These are phyloP conservation scores for Alternaria gansuensis DNA, from an alignment of 2,329 filamentous ascomycete species.

Conservation along the genomic window DNA sequence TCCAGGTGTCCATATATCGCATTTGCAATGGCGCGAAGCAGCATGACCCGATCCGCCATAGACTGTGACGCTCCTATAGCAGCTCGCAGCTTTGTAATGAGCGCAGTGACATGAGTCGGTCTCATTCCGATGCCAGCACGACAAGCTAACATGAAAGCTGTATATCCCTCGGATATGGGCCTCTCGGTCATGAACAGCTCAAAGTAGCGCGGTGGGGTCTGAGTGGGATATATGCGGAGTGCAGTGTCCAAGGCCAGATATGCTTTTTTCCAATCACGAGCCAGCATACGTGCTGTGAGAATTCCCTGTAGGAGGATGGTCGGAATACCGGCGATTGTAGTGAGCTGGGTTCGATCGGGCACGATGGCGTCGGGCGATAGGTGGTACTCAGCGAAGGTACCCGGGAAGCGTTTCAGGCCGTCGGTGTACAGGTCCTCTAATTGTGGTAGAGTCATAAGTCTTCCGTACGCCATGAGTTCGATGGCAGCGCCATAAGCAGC, in stretches of 20 bases:
- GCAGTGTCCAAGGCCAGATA: slow-evolving; percentile 62
- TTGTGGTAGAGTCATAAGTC: slow-evolving; percentile 49
- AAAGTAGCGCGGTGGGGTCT: slow-evolving; percentile 55
- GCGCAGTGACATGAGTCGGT: slow-evolving; percentile 41
- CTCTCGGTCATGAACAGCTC: slow-evolving; percentile 57
- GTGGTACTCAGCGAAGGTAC: slow-evolving; percentile 58
- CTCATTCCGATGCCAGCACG: slow-evolving; percentile 54
- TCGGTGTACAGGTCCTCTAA: slow-evolving; percentile 58
- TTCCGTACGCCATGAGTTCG: slow-evolving; percentile 57
- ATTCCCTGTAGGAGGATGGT: slow-evolving; percentile 60
- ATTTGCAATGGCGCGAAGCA: slow-evolving; percentile 54
- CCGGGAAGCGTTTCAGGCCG: slow-evolving; percentile 59
- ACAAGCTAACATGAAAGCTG: slow-evolving; percentile 59
- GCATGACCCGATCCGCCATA: slow-evolving; percentile 34
- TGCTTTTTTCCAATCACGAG: slow-evolving; percentile 58
- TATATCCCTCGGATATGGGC: slow-evolving; percentile 59
- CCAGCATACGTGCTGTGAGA: slow-evolving; percentile 57
- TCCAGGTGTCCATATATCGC: slow-evolving; percentile 55
- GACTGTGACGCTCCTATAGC: slow-evolving; percentile 26
- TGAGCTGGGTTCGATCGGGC: slow-evolving; percentile 52
- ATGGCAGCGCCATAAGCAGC: slow-evolving; percentile 61
- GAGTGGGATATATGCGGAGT: slow-evolving; percentile 58
- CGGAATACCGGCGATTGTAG: slow-evolving; percentile 50
- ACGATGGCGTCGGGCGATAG: slow-evolving; percentile 59
- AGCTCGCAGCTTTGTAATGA: slow-evolving; percentile 48